Evolutionary conservation across 345 rosid genomes (phyloP).

Genomic region (Salix caprea): DNA sequence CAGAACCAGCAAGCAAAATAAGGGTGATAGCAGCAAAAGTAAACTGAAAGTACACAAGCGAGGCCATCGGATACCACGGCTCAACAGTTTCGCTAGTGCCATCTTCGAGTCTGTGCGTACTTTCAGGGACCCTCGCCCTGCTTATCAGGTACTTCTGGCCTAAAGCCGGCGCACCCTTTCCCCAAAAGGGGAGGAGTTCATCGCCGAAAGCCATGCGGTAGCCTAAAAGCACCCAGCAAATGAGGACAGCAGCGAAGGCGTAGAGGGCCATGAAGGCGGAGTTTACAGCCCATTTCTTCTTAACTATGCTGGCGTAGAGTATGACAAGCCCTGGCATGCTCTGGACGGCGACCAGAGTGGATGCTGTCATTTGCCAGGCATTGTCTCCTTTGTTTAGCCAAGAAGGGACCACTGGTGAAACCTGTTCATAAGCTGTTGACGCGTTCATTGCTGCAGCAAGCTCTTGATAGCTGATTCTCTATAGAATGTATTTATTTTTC

Average conservation of each 20-base stretch:
- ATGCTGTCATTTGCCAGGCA: slow-evolving; percentile 33
- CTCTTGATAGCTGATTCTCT: background rate
- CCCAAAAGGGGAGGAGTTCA: slow-evolving; percentile 24
- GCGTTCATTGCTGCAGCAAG: background rate
- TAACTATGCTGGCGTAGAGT: slow-evolving; percentile 24
- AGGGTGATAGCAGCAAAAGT: slow-evolving; percentile 30
- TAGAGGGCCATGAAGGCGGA: slow-evolving; percentile 31
- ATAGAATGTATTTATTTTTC: background rate
- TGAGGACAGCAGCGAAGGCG: slow-evolving; percentile 28
- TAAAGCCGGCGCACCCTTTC: slow-evolving; percentile 20
- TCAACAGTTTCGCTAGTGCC: background rate
- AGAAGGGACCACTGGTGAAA: slow-evolving; percentile 10
- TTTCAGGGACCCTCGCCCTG: slow-evolving; percentile 18
- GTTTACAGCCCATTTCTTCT: slow-evolving; percentile 33
- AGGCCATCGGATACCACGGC: slow-evolving; percentile 16
- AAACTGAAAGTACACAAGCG: slow-evolving; percentile 26
- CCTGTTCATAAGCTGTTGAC: slow-evolving; percentile 2
- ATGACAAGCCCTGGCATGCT: slow-evolving; percentile 33
- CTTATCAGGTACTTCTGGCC: slow-evolving; percentile 16
- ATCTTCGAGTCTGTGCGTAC: background rate
- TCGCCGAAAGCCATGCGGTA: slow-evolving; percentile 26
- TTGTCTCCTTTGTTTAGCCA: slow-evolving; percentile 36
- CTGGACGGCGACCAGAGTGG: slow-evolving; percentile 22
- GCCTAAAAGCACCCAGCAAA: slow-evolving; percentile 27
- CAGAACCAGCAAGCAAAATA: slow-evolving; percentile 25